Percentiles rank a stretch among this genome's conserved stretches.
Conservation (phyloP, 2,329 filamentous ascomycete genomes). For the Epichloe baconii region DNA sequence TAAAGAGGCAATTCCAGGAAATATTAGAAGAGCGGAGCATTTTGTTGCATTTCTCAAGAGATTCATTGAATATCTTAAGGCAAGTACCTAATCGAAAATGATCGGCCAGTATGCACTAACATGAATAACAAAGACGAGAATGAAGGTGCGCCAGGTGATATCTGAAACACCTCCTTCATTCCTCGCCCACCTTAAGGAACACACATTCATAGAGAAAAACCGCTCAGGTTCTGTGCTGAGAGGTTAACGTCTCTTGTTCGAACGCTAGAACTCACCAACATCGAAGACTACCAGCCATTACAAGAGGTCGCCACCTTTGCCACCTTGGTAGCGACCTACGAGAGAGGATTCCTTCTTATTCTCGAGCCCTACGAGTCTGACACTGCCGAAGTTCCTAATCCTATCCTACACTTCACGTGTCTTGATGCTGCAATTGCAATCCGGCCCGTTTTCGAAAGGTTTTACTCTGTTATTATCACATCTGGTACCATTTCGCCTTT, state of each 20-base stretch:
- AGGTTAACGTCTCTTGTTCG: slow-evolving; percentile 86
- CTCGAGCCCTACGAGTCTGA: slow-evolving; percentile 96
- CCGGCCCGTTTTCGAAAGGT: slow-evolving; percentile 92
- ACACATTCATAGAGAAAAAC: slow-evolving; percentile 98
- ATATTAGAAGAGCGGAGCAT: slow-evolving; percentile 90
- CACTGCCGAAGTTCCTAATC: slow-evolving; percentile 88
- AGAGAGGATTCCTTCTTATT: slow-evolving; percentile 90
- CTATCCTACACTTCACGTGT: slow-evolving; percentile 93
- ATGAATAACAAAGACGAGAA: slow-evolving; percentile 53
- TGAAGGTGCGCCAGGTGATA: slow-evolving; percentile 96
- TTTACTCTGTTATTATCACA: slow-evolving; percentile 96
- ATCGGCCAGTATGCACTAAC: neutral
- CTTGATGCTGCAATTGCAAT: slow-evolving; percentile 96
- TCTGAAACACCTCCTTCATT: slow-evolving; percentile 95
- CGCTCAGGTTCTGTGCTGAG: slow-evolving; percentile 86
- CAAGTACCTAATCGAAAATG: slow-evolving; percentile 11
- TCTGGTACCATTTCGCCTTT: slow-evolving; percentile 93
- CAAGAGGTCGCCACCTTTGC: slow-evolving; percentile 98
- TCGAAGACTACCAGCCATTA: slow-evolving; percentile 92
- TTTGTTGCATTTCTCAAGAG: slow-evolving; percentile 90
- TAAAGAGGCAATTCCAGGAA: slow-evolving; percentile 91
- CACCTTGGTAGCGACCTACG: slow-evolving; percentile 89
- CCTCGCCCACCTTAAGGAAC: slow-evolving; percentile 79
- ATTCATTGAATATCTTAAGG: slow-evolving; percentile 93
- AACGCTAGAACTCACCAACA: slow-evolving; percentile 90